These are phyloP conservation scores for Aspergillus udagawae DNA, from an alignment of 2,329 filamentous ascomycete species.

Conservation along the genomic window DNA sequence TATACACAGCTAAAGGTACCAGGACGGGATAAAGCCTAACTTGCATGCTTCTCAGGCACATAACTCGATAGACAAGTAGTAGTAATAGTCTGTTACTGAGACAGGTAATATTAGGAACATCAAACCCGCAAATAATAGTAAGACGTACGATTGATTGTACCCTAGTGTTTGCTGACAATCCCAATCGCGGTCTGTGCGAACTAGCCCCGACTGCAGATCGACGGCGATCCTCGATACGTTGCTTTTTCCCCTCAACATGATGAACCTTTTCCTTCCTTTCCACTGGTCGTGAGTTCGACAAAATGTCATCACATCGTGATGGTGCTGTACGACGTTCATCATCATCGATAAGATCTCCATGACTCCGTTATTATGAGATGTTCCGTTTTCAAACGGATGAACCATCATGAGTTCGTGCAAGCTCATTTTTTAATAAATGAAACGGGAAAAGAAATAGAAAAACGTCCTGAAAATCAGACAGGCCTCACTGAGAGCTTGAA, in stretches of 20 bases:
- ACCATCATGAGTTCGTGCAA: background rate
- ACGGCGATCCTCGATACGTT: background rate
- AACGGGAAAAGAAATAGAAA: too few species aligned
- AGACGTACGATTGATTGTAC: background rate
- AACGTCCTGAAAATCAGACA: too few species aligned
- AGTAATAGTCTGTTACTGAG: background rate
- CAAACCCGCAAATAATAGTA: background rate
- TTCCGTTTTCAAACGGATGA: background rate
- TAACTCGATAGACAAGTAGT: background rate
- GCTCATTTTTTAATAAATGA: background rate
- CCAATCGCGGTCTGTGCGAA: slow-evolving; percentile 20
- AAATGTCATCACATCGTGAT: background rate
- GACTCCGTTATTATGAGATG: background rate
- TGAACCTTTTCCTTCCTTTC: background rate
- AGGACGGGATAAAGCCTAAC: background rate
- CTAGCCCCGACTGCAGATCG: slow-evolving; percentile 16
- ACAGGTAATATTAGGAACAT: background rate
- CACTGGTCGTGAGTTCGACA: background rate
- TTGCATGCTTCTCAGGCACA: background rate
- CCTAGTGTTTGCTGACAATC: slow-evolving; percentile 11
- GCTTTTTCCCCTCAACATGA: background rate
- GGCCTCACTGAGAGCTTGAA: background rate
- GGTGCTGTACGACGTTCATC: background rate
- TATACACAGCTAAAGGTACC: background rate
- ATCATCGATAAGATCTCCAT: background rate